Evolutionary conservation across 2,329 filamentous ascomycete genomes (phyloP).

Genomic region (Exserohilum turcica): DNA sequence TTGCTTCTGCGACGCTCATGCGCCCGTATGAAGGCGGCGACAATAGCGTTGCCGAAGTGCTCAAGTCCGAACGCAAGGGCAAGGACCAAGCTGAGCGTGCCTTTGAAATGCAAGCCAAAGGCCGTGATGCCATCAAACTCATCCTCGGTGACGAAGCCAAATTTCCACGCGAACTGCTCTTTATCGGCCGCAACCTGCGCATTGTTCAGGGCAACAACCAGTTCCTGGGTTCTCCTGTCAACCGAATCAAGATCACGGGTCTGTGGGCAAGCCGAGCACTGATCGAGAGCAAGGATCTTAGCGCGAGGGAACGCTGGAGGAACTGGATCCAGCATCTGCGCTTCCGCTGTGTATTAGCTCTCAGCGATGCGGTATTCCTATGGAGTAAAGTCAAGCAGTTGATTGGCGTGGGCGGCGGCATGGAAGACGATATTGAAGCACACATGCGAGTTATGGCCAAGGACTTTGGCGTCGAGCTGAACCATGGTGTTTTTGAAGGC

Average conservation of each 20-base stretch:
- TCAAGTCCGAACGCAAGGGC: constrained; percentile 60
- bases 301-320: constrained; percentile 64
- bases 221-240: constrained; percentile 84
- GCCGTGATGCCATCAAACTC: constrained; percentile 73
- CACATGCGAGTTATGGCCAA: constrained; percentile 86
- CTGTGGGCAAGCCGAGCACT: constrained; percentile 85
- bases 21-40: constrained; percentile 88
- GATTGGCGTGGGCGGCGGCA: constrained; percentile 76
- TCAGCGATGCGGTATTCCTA: constrained; percentile 82
- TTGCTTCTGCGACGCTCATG: constrained; percentile 88
- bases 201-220: constrained; percentile 96
- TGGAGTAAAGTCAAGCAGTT: constrained; percentile 77
- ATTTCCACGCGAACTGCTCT: constrained; percentile 88
- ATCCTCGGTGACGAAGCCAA: constrained; percentile 84
- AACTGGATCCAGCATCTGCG: constrained; percentile 79
- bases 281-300: constrained; percentile 72
- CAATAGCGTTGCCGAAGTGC: constrained; percentile 64
- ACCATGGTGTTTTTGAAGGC: constrained; percentile 87
- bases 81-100: constrained; percentile 63
- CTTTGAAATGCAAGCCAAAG: constrained; percentile 80
- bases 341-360: constrained; percentile 78
- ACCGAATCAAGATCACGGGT: constrained; percentile 91
- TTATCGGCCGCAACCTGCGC: constrained; percentile 87
- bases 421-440: constrained; percentile 93
- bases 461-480: constrained; percentile 88